phyloP scores from a whole-genome alignment of 2,329 filamentous ascomycete genomes.

The Alternaria atra region DNA sequence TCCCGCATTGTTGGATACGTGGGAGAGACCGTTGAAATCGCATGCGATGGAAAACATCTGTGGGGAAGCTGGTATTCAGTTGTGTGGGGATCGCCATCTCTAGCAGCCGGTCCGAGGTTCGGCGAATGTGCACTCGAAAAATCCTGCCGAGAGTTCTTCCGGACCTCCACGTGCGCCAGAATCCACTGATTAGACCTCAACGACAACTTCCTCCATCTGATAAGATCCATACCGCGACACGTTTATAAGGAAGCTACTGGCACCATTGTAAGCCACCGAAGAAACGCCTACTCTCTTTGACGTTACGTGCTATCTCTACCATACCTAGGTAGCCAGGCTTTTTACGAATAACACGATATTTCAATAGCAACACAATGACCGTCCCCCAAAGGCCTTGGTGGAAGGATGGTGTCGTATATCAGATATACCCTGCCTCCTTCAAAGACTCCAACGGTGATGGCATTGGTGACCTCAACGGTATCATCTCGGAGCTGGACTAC shows the following conservation, averaged over 20 bases:
- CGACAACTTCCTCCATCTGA: background rate
- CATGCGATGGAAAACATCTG: background rate
- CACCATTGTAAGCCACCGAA: slow-evolving; percentile 12
- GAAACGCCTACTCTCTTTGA: slow-evolving; percentile 9
- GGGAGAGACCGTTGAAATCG: background rate
- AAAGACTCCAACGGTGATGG: slow-evolving; percentile 67
- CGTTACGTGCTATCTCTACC: background rate
- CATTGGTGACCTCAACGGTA: slow-evolving; percentile 65
- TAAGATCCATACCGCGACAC: background rate
- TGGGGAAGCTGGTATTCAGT: slow-evolving; percentile 4
- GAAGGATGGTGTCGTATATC: slow-evolving; percentile 69
- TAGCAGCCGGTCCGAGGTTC: slow-evolving; percentile 24
- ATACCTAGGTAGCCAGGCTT: background rate
- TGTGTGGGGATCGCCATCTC: slow-evolving; percentile 7
- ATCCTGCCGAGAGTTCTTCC: slow-evolving; percentile 7
- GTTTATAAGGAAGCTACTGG: slow-evolving; percentile 19
- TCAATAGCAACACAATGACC: slow-evolving; percentile 33
- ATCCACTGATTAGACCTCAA: background rate
- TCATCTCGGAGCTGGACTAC: slow-evolving; percentile 66
- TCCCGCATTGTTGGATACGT: slow-evolving; percentile 8
- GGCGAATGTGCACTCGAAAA: slow-evolving; percentile 11
- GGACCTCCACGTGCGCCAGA: background rate
- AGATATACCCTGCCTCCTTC: slow-evolving; percentile 70
- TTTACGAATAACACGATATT: background rate
- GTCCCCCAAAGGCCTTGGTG: slow-evolving; percentile 60